Conservation (phyloP, 371 early-diverging fungal species). For the Apophysomyces variabilis region DNA sequence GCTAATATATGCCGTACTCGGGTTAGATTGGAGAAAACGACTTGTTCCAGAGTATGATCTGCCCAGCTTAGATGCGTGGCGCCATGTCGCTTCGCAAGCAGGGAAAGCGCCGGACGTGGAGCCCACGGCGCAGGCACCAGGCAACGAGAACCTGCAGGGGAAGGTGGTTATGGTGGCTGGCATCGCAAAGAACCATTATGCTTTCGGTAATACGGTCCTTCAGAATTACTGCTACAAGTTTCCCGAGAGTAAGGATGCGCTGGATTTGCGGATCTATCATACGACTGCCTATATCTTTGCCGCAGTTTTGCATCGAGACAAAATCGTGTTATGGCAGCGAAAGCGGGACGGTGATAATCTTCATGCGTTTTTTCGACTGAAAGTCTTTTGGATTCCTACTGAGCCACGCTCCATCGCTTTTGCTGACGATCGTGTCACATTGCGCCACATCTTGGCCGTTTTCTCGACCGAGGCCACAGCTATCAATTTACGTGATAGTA, state of each 20-base stretch:
- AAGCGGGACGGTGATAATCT: constrained; percentile 22
- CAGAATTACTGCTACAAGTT: constrained; percentile 48
- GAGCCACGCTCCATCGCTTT: constrained; percentile 43
- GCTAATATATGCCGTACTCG: constrained; percentile 33
- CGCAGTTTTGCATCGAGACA: constrained; percentile 38
- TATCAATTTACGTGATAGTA: constrained; percentile 44
- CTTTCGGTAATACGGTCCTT: constrained; percentile 25
- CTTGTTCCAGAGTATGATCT: constrained; percentile 23
- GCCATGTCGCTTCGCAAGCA: constrained; percentile 24
- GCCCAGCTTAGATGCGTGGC: constrained; percentile 28
- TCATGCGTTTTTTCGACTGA: constrained; percentile 35
- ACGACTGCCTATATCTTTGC: constrained; percentile 44
- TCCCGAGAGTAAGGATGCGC: constrained; percentile 41
- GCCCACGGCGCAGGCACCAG: constrained; percentile 1
- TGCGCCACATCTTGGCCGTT: constrained; percentile 42
- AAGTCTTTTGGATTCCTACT: constrained; percentile 50
- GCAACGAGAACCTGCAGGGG: background rate
- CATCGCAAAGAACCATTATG: constrained; percentile 28
- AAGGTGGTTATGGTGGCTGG: constrained; percentile 18
- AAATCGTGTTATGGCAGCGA: constrained; percentile 48
- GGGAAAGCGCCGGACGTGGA: constrained; percentile 19
- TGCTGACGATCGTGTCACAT: constrained; percentile 48
- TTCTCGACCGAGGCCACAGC: constrained; percentile 43
- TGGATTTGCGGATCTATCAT: constrained; percentile 36
- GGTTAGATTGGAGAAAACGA: constrained; percentile 33